These are phyloP conservation scores for Leccinellum albellum DNA, from an alignment of 768 basidiomycete genomes.

Conservation along the genomic window DNA sequence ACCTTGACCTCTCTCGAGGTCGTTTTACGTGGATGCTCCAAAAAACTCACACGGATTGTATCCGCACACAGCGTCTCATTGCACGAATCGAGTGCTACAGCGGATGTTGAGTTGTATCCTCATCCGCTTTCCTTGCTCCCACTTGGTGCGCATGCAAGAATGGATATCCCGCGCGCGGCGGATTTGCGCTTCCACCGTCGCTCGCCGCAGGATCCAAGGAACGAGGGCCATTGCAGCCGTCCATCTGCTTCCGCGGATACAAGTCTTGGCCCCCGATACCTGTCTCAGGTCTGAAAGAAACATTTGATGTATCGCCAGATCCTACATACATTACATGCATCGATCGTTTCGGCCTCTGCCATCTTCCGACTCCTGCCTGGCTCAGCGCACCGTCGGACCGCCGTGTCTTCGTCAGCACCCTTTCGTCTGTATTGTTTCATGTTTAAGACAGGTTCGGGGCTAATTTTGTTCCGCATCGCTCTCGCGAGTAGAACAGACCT, in stretches of 20 bases:
- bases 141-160: background rate
- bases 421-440: background rate
- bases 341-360: background rate
- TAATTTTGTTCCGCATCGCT: background rate
- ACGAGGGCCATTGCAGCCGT: background rate
- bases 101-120: background rate
- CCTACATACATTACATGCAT: slow-evolving; percentile 2
- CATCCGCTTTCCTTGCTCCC: background rate
- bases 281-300: slow-evolving; percentile 5
- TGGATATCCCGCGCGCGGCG: slow-evolving; percentile 6
- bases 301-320: background rate
- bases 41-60: slow-evolving; percentile 5
- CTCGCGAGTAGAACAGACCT: background rate
- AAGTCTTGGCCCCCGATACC: background rate
- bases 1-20: slow-evolving; percentile 6
- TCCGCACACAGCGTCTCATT: background rate
- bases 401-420: background rate
- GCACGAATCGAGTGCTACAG: background rate
- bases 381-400: background rate
- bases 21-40: slow-evolving; percentile 1
- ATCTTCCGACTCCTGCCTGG: background rate
- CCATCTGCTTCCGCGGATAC: background rate
- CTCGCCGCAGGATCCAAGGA: background rate
- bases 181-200: slow-evolving; percentile 9
- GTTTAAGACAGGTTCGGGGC: background rate